Conservation (phyloP, 2,329 filamentous ascomycete species). For the Aspergillus sp. region DNA sequence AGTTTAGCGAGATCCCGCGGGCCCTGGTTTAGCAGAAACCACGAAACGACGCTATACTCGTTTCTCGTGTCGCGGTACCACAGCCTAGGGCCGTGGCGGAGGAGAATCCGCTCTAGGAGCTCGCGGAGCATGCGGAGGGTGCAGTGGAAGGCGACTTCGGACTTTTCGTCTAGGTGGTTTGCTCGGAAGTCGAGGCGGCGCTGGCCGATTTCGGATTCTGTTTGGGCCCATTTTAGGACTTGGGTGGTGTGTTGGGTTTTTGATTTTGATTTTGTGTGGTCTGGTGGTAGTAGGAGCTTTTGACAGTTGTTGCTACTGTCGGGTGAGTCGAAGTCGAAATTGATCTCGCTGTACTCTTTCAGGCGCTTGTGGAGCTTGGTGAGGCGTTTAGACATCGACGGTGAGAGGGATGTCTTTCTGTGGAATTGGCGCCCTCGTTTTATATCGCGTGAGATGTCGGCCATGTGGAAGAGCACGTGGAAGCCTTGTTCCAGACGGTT, state of each 20-base stretch:
- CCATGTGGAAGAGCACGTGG: conserved; percentile 30
- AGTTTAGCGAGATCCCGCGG: conserved; percentile 25
- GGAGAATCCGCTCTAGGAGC: conserved; percentile 30
- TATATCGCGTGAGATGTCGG: conserved; percentile 23
- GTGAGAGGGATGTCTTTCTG: conserved; percentile 10
- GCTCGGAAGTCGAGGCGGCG: conserved; percentile 22
- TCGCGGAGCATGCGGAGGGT: conserved; percentile 30
- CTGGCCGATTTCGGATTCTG: conserved; percentile 27
- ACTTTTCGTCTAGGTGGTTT: conserved; percentile 23
- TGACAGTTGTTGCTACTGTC: neutral
- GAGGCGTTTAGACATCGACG: conserved; percentile 17
- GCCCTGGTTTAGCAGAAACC: conserved; percentile 28
- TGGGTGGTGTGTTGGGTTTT: conserved; percentile 19
- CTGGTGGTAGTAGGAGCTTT: neutral
- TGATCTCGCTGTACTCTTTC: conserved; percentile 22
- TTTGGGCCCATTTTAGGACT: conserved; percentile 23
- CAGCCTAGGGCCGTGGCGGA: conserved; percentile 28
- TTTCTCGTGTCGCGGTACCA: conserved; percentile 27
- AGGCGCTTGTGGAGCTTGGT: conserved; percentile 17
- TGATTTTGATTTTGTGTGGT: neutral
- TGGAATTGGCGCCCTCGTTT: conserved; percentile 17
- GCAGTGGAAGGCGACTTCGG: conserved; percentile 28
- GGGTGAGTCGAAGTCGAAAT: conserved; percentile 3
- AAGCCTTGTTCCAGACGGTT: conserved; percentile 27
- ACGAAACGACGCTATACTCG: conserved; percentile 27